Conservation (phyloP, 192 early-diverging fungal species). For the Jimgerdemannia flammicorona region DNA sequence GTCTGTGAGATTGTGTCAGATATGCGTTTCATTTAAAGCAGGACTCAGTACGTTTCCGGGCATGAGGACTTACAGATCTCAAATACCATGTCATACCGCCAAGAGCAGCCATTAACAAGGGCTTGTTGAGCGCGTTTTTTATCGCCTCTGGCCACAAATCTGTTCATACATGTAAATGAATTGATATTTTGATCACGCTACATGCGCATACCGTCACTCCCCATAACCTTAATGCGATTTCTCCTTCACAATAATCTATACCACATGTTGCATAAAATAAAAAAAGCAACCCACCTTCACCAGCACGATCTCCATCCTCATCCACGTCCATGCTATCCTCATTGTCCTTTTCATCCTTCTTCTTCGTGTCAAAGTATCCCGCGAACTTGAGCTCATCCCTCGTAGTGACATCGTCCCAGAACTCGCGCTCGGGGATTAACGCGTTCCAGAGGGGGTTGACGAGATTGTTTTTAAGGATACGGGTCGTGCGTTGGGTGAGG, state of each 20-base stretch:
- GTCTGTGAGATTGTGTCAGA: background rate
- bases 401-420: constrained; percentile 57
- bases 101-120: constrained; percentile 34
- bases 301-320: background rate
- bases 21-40: no score
- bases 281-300: background rate
- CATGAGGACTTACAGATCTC: constrained; percentile 52
- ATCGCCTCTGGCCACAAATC: constrained; percentile 44
- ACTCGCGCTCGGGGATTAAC: constrained; percentile 66
- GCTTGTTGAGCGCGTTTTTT: constrained; percentile 27
- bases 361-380: constrained; percentile 51
- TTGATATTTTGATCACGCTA: no score
- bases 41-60: background rate
- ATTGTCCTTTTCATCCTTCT: constrained; percentile 13
- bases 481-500: constrained; percentile 45
- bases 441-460: constrained; percentile 58
- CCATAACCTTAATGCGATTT: no score
- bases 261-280: background rate
- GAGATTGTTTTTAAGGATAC: constrained; percentile 61
- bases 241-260: background rate
- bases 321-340: constrained; percentile 9
- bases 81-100: constrained; percentile 78
- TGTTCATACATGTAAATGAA: background rate
- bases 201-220: no score
- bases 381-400: constrained; percentile 54